Base-by-base conservation (phyloP, 2,329 filamentous ascomycete species). In the Trichophyton simii region DNA sequence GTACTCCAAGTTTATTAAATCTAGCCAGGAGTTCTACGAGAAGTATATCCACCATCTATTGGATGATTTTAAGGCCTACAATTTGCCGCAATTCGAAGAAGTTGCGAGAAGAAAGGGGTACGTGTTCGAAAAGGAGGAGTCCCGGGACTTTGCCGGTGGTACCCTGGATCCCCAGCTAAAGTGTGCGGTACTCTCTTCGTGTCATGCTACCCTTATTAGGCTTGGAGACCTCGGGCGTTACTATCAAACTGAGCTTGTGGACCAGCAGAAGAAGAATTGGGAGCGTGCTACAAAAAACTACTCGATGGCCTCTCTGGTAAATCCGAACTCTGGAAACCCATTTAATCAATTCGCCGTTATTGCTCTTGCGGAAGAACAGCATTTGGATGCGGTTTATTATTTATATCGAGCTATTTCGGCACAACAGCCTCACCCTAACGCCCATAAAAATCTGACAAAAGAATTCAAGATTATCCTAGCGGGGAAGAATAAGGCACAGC, bases 261-360 rank as follows among this genome's bases (percentile, higher is more conserved):
- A 63, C 22, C 82, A 81, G 63, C 91, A 88, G 72, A 82, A 84
- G 65, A 85, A 85, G 60, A 88, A 87, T 67, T 95, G 89, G 79
- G 87, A 87, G 28, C 84, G 84, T 13, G 90, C 92, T 13, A 80
- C 91, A 68, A 86, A 87, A 9, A 96, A 92, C 73, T 97, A 99
- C 73, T 79, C 83, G 61, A 79, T 97, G 63, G 94, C 94, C 22
- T 84, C 86, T 65, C 84, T 87, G 59, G 81, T 97, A 60, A 82
- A 88, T 66, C 90, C 92, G 2, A 79, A 83, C 18, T 90, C 88
- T 54, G 92, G 92, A 34, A 83, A 86, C 65, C 88, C 90, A 15
- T 88, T 95, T 69, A 92, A 99, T 69, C 94, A 97, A 73, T 84
- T 94, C 72, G 91, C 89, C 41, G 88, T 97, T 41, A 87, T 97